Evolutionary conservation across 495 filamentous ascomycete species (phyloP), one percentile per base, ranked within the genome.

Genomic region (Lepraria neglecta): DNA sequence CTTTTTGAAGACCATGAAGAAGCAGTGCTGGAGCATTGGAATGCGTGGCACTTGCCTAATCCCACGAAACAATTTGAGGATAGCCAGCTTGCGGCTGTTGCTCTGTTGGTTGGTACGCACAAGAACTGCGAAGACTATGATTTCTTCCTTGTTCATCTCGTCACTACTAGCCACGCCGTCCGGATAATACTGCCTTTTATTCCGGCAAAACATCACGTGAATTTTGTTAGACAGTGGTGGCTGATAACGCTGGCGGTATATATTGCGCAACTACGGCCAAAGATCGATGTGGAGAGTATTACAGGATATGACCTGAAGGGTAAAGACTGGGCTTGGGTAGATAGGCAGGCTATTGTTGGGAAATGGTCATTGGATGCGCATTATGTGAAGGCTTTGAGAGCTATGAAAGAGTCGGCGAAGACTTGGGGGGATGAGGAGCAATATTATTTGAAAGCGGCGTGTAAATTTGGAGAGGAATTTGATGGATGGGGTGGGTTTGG

Each of bases 101-200:
- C 85, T 0, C 68, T 97, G 3, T 74, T 97, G 0, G 79, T 89
- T 4, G 83, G 82, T 0, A 84, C 83, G 6, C 78, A 83, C 56
- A 68, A 75, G 1, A 48, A 53, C 62, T 21, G 60, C 3, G 66
- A 71, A 33, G 70, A 76, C 21, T 94, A 90, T 72, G 90, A 96
- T 71, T 96, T 96, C 75, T 95, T 91, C 75, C 65, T 91, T 59
- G 82, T 87, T 15, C 90, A 96, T 65, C 65, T 90, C 12, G 76
- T 97, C 35, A 95, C 90, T 0, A 85, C 88, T 35, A 90, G 85
- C 62, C 91, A 97, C 70, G 94, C 94, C 0, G 84, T 96, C 7
- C 82, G 94, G 2, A 87, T 94, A 30, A 70, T 97, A 10, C 78
- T 97, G 2, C 94, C 94, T 0, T 69, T 89, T 6, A 78, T 96